Evolutionary conservation across 2,329 filamentous ascomycete genomes (phyloP).

Genomic region (Fusarium sp.): DNA sequence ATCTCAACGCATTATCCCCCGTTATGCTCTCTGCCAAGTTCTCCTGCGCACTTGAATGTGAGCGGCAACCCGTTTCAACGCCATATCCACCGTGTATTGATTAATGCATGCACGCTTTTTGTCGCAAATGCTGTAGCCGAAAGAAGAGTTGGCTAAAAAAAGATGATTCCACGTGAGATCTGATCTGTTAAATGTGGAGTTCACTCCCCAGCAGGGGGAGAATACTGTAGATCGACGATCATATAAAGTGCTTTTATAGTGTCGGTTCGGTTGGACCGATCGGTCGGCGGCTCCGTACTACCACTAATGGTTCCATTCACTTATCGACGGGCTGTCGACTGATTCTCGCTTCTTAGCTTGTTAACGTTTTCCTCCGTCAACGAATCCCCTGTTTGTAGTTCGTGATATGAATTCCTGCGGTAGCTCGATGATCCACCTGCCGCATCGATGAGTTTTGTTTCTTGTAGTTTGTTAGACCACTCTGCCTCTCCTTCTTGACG

Average conservation of each 20-base stretch:
- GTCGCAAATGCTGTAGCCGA: constrained; percentile 19
- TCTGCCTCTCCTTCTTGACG: constrained; percentile 54
- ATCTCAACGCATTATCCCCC: background rate
- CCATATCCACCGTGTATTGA: constrained; percentile 24
- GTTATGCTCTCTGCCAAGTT: constrained; percentile 6
- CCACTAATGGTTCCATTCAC: background rate
- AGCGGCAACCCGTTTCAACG: constrained; percentile 32
- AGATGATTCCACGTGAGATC: constrained; percentile 4
- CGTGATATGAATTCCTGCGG: constrained; percentile 51
- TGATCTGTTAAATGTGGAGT: constrained; percentile 2
- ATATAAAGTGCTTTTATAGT: constrained; percentile 8
- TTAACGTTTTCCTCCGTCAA: constrained; percentile 67
- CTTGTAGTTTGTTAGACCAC: constrained; percentile 57
- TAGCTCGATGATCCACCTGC: constrained; percentile 53
- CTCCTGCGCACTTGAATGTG: constrained; percentile 2
- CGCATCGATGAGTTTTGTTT: constrained; percentile 60
- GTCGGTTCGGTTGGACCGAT: constrained; percentile 14
- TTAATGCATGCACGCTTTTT: constrained; percentile 35
- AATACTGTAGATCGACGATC: constrained; percentile 14
- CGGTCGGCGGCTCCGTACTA: background rate
- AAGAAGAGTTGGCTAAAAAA: constrained; percentile 7
- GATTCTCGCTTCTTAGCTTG: constrained; percentile 55
- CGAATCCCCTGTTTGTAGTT: constrained; percentile 53
- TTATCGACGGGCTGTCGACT: constrained; percentile 36
- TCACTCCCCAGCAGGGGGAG: background rate